Conservation (phyloP, 345 rosid genomes). For the Nephelium lappaceum region DNA sequence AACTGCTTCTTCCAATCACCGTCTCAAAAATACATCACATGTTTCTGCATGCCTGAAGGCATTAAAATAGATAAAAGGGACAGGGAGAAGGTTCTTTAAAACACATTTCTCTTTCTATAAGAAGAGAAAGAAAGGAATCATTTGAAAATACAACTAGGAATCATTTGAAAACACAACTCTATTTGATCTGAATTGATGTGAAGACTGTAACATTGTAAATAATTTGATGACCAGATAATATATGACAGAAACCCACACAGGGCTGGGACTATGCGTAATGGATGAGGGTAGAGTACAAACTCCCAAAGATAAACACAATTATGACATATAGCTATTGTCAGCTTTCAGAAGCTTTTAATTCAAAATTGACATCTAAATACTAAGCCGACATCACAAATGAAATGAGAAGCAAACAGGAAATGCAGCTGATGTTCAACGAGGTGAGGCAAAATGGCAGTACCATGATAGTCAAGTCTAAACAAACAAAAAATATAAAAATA, state of each 20-base stretch:
- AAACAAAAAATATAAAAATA: neutral
- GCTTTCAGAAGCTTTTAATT: neutral
- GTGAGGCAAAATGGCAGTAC: neutral
- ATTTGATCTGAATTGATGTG: neutral
- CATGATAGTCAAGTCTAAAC: neutral
- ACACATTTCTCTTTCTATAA: neutral
- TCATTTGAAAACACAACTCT: neutral
- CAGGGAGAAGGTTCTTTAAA: neutral
- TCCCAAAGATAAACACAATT: neutral
- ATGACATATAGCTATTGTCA: neutral
- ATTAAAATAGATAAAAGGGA: neutral
- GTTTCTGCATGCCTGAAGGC: neutral
- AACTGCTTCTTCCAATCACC: neutral
- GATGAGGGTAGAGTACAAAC: neutral
- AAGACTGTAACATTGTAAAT: neutral
- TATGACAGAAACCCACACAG: neutral
- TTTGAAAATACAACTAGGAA: neutral
- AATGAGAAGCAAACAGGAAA: neutral
- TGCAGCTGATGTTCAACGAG: neutral
- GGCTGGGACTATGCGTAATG: neutral
- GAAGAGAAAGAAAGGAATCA: neutral
- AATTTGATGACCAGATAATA: neutral
- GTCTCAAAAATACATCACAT: neutral
- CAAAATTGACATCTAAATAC: neutral
- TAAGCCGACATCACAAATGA: conserved; percentile 6